phyloP scores from a whole-genome alignment of 2,329 filamentous ascomycete genomes.

The Colletotrichum spinosum region DNA sequence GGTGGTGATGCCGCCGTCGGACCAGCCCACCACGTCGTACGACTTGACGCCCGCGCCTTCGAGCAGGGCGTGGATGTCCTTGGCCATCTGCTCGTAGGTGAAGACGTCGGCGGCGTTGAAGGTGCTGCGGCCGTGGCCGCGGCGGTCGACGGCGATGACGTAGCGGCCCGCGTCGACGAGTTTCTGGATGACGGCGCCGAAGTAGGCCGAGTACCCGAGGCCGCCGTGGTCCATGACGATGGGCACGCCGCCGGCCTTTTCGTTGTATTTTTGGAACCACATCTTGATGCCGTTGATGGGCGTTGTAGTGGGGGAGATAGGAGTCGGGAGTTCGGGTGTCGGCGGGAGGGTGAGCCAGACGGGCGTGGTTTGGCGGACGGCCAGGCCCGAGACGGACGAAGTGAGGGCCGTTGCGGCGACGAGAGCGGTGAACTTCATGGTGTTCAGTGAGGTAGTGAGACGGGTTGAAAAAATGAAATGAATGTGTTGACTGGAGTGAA shows the following conservation, averaged over 20 bases:
- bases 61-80: conserved; percentile 49
- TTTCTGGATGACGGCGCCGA: conserved; percentile 50
- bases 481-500: conserved; percentile 6
- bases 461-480: conserved; percentile 1
- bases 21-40: conserved; percentile 54
- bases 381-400: conserved; percentile 38
- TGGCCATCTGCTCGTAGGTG: conserved; percentile 52
- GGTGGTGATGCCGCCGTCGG: conserved; percentile 53
- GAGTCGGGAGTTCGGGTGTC: conserved; percentile 51
- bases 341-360: conserved; percentile 50
- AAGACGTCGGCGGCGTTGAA: conserved; percentile 50
- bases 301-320: conserved; percentile 44
- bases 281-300: conserved; percentile 52
- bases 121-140: conserved; percentile 55
- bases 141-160: conserved; percentile 54
- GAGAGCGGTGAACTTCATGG: conserved; percentile 27
- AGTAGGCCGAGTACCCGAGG: conserved; percentile 55
- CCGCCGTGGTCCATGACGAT: conserved; percentile 55
- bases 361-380: conserved; percentile 42
- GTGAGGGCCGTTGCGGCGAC: conserved; percentile 20
- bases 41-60: conserved; percentile 42
- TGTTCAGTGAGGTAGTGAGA: neutral
- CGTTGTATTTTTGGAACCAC: conserved; percentile 56
- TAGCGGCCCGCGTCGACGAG: conserved; percentile 48
- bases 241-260: conserved; percentile 45